Evolutionary conservation across 441 rosid genomes (phyloP), one percentile per base, ranked within the genome.

Genomic region (Brassica balearica): DNA sequence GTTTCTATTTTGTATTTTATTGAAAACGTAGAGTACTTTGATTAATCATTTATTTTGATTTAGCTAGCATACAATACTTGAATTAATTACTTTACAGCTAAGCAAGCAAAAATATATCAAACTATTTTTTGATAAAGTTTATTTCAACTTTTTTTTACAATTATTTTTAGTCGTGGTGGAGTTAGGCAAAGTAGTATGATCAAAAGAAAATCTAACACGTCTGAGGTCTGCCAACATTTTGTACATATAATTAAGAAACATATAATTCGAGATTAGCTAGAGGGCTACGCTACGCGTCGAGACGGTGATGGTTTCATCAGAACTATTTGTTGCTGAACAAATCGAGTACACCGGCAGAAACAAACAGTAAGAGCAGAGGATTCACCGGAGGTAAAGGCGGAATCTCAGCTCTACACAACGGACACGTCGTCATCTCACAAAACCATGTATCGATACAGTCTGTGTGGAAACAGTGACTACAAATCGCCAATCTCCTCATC

Each of bases 391-490:
- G 71, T 38, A 27, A 32, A 19, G 27, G 69, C 20, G 77, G 80
- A 0, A 71, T 62, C 69, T 72, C 63, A 17, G 74, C 74, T 71
- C 81, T 36, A 22, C 81, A 81, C 34, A 81, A 27, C 10, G 83
- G 74, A 76, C 81, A 81, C 55, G 74, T 68, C 8, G 66, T 53
- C 77, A 5, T 66, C 63, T 70, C 66, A 23, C 32, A 3, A 2
- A 80, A 27, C 83, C 83, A 75, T 7, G 59, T 11, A 38, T 65
- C 80, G 9, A 80, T 80, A 4, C 80, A 80, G 5, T 75, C 80
- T 2, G 65, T 77, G 56, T 75, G 83, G 51, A 80, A 80, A 48
- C 65, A 70, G 59, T 80, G 83, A 1, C 12, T 34, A 8, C 80
- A 80, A 25, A 53, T 25, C 65, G 73, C 36, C 62, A 80, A 5